Conservation (phyloP, 768 basidiomycete genomes). For the Stropharia rugosoannulata region DNA sequence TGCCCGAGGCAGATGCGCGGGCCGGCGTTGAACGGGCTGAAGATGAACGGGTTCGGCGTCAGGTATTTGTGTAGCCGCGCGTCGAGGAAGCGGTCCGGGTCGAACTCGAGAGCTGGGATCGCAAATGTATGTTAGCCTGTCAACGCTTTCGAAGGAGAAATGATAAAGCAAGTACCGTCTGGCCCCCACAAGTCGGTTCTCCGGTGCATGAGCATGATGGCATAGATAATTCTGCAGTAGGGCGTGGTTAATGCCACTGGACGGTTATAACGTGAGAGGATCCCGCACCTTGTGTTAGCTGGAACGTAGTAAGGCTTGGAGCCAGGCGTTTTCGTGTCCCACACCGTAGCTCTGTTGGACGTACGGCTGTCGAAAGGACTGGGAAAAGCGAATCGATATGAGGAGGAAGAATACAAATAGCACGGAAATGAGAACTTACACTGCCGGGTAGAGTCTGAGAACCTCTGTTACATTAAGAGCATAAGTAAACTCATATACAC, state of each 20-base stretch:
- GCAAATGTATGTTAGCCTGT: not conserved
- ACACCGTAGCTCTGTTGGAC: slow-evolving; percentile 16
- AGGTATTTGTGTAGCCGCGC: slow-evolving; percentile 53
- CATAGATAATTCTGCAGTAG: slow-evolving; percentile 29
- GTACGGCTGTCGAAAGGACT: slow-evolving; percentile 17
- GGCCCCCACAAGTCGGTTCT: slow-evolving; percentile 68
- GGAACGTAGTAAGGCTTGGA: slow-evolving; percentile 23
- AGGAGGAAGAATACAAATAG: not conserved
- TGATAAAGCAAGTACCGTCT: slow-evolving; percentile 41
- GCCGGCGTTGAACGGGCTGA: slow-evolving; percentile 68
- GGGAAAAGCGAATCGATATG: not conserved
- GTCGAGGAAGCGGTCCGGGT: slow-evolving; percentile 60
- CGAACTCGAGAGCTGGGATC: slow-evolving; percentile 39
- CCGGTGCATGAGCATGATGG: slow-evolving; percentile 59
- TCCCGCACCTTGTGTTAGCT: slow-evolving; percentile 18
- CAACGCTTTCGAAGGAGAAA: no score
- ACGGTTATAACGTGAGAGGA: not conserved
- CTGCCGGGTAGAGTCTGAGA: slow-evolving; percentile 37
- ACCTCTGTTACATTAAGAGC: slow-evolving; percentile 29
- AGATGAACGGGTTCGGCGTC: slow-evolving; percentile 64
- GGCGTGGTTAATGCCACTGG: not conserved
- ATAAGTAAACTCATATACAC: not conserved
- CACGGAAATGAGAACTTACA: slow-evolving; percentile 17
- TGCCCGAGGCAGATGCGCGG: slow-evolving; percentile 62
- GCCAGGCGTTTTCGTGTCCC: slow-evolving; percentile 17